Evolutionary conservation across 305 asterid species (phyloP).

Genomic region (Ilex paraguariensis): DNA sequence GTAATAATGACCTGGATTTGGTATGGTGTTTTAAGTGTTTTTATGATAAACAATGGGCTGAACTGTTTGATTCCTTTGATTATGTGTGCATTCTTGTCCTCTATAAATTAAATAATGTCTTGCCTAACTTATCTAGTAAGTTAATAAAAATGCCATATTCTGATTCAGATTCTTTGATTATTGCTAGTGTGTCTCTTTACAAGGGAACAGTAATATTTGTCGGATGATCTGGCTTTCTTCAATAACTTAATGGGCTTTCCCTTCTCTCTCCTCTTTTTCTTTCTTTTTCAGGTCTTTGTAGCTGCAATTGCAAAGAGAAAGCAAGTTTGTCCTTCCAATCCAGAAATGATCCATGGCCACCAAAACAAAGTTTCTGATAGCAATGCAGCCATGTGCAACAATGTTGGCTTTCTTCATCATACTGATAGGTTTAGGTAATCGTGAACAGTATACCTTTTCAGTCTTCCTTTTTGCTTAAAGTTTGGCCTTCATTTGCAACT

Average conservation of each 20-base stretch:
- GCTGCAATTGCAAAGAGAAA: conserved; percentile 81
- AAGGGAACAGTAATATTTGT: conserved; percentile 32
- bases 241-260: not conserved
- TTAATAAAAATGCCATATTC: conserved; percentile 9
- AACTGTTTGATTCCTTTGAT: conserved; percentile 32
- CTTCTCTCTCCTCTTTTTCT: not conserved
- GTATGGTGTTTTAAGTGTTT: too few species aligned
- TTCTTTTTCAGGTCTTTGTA: conserved; percentile 57
- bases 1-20: too few species aligned
- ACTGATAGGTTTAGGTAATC: conserved; percentile 43
- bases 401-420: conserved; percentile 32
- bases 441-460: not conserved
- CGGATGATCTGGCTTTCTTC: conserved; percentile 50
- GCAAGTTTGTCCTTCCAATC: conserved; percentile 50
- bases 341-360: conserved; percentile 56
- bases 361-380: conserved; percentile 16
- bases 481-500: too few species aligned
- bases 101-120: not conserved
- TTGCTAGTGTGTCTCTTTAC: conserved; percentile 22
- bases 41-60: too few species aligned
- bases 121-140: not conserved
- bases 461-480: too few species aligned
- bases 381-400: conserved; percentile 28
- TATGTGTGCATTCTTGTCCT: conserved; percentile 25
- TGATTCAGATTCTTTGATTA: conserved; percentile 17